Conservation (phyloP, 2,329 filamentous ascomycete species). For the Botrytis fabae region DNA sequence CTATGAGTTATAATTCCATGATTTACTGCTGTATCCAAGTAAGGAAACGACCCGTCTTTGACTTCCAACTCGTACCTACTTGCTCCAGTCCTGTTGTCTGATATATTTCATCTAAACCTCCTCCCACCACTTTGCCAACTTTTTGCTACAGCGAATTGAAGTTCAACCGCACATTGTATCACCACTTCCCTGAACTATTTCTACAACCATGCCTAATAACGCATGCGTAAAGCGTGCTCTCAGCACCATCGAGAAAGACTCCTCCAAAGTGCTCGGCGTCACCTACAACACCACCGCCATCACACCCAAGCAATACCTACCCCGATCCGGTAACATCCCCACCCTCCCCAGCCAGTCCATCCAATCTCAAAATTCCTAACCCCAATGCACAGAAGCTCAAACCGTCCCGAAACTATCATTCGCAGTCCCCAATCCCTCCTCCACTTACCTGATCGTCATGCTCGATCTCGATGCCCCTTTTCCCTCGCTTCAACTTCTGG, state of each 20-base stretch:
- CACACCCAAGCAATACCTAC: conserved; percentile 40
- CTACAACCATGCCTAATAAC: conserved; percentile 23
- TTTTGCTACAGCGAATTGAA: background rate
- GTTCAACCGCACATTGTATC: background rate
- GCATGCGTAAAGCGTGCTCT: conserved; percentile 19
- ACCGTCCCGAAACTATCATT: conserved; percentile 30
- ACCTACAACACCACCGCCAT: conserved; percentile 37
- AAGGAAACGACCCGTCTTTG: too few relatives aligned
- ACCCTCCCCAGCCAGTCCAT: background rate
- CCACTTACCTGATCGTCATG: conserved; percentile 45
- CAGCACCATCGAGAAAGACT: conserved; percentile 30
- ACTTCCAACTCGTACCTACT: background rate
- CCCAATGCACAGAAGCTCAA: conserved; percentile 30
- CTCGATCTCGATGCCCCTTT: conserved; percentile 52
- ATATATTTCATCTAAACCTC: background rate
- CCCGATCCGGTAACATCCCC: conserved; percentile 37
- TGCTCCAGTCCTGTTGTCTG: background rate
- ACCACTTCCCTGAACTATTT: background rate
- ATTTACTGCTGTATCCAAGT: background rate
- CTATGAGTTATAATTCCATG: background rate
- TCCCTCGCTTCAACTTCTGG: conserved; percentile 44
- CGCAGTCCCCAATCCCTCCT: conserved; percentile 19
- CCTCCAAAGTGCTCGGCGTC: conserved; percentile 42
- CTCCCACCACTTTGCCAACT: background rate
- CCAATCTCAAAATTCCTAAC: background rate